These are phyloP conservation scores for Teratosphaeriaceae sp. DNA, from an alignment of 2,329 filamentous ascomycete species.

Conservation along the genomic window DNA sequence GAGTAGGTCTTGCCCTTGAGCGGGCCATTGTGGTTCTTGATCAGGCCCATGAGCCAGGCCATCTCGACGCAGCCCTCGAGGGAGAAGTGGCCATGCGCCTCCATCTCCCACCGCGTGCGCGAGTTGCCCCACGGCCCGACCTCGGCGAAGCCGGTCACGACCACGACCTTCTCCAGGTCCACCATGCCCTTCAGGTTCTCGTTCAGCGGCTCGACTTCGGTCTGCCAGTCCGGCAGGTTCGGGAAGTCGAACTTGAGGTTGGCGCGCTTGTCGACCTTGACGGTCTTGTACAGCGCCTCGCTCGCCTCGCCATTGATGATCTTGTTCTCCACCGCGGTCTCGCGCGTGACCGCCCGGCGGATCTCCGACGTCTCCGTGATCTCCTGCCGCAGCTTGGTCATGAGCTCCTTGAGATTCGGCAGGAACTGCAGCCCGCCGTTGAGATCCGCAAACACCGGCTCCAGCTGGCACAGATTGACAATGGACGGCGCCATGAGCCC, in stretches of 20 bases:
- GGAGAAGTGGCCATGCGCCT: conserved; percentile 92
- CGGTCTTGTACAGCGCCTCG: conserved; percentile 90
- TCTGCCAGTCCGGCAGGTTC: conserved; percentile 80
- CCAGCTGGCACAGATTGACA: conserved; percentile 88
- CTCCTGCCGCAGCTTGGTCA: conserved; percentile 88
- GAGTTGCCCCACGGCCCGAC: conserved; percentile 98
- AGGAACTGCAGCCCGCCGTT: conserved; percentile 98
- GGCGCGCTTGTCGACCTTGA: conserved; percentile 84
- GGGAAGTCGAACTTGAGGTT: conserved; percentile 99
- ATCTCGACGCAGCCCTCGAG: conserved; percentile 98
- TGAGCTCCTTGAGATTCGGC: conserved; percentile 86
- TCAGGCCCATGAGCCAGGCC: conserved; percentile 99
- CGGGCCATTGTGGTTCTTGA: conserved; percentile 95
- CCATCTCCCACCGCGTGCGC: conserved; percentile 98
- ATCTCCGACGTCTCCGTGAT: conserved; percentile 94
- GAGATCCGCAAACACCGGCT: conserved; percentile 94
- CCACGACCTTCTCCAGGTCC: conserved; percentile 94
- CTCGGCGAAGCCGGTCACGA: conserved; percentile 94
- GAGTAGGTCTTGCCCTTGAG: conserved; percentile 96
- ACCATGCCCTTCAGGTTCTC: conserved; percentile 93
- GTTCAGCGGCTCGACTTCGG: conserved; percentile 83
- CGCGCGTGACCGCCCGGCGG: conserved; percentile 86
- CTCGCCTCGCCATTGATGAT: conserved; percentile 91
- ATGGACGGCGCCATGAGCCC: conserved; percentile 92
- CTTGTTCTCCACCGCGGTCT: conserved; percentile 95